These are phyloP conservation scores for Elasticomyces elasticus DNA, from an alignment of 495 filamentous ascomycete species.

Conservation along the genomic window DNA sequence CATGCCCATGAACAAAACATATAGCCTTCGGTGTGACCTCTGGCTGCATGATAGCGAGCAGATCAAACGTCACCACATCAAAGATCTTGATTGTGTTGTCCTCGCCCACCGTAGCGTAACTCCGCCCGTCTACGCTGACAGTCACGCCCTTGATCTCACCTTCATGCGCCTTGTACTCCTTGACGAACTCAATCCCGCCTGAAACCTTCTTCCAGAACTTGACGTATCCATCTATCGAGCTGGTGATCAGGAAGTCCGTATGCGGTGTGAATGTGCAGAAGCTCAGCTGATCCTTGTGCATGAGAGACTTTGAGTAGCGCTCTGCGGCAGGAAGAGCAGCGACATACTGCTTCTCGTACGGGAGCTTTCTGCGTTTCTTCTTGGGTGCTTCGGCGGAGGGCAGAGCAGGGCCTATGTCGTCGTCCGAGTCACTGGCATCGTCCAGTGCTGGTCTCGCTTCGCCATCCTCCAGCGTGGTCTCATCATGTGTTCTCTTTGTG, in stretches of 20 bases:
- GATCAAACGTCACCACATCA: conserved; percentile 70
- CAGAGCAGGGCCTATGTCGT: conserved; percentile 87
- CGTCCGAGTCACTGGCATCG: conserved; percentile 44
- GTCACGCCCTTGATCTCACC: conserved; percentile 76
- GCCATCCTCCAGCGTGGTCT: neutral
- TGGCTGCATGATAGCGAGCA: conserved; percentile 68
- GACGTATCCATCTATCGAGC: conserved; percentile 82
- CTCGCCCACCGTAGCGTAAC: conserved; percentile 77
- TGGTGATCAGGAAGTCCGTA: conserved; percentile 91
- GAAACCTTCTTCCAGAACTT: conserved; percentile 99
- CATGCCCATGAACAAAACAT: conserved; percentile 87
- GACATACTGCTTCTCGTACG: conserved; percentile 89
- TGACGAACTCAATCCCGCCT: conserved; percentile 89
- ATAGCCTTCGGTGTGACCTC: conserved; percentile 66
- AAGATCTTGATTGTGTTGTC: conserved; percentile 93
- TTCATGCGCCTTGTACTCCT: conserved; percentile 86
- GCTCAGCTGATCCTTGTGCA: conserved; percentile 91
- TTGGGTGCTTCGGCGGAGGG: conserved; percentile 56
- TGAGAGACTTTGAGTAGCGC: conserved; percentile 91
- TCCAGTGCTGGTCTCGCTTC: neutral
- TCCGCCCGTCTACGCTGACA: conserved; percentile 80
- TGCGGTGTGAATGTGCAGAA: conserved; percentile 77
- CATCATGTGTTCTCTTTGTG: conserved; percentile 15
- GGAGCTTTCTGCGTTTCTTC: conserved; percentile 83
- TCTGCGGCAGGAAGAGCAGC: conserved; percentile 72